Evolutionary conservation across 2,329 filamentous ascomycete species (phyloP), one percentile per base, ranked within the genome.

Genomic region (Nigrograna mackinnonii): DNA sequence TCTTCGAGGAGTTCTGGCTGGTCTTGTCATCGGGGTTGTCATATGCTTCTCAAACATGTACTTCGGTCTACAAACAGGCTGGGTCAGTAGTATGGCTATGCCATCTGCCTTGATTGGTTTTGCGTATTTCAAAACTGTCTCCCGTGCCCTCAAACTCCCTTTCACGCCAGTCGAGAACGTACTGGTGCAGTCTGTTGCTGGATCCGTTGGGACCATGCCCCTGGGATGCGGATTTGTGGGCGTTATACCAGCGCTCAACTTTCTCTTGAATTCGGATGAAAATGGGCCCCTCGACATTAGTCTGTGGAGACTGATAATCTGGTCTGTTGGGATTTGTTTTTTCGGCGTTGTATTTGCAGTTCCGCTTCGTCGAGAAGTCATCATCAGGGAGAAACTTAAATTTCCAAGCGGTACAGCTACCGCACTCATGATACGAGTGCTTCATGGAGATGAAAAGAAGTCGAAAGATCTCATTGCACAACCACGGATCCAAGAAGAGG

Each of bases 11-110:
- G 78, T 97, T 28, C 64, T 83, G 4, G 89, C 89, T 20, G 94
- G 94, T 13, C 76, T 95, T 5, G 74, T 82, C 3, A 94, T 99
- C 50, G 94, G 94, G 30, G 82, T 94, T 4, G 77, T 97, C 41
- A 96, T 97, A 60, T 94, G 89, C 64, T 96, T 96, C 67, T 95
- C 89, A 39, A 99, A 99, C 66, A 96, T 95, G 77, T 99, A 97
- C 69, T 99, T 99, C 66, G 94, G 94, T n/a, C 77, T 99, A 22
- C 94, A 97, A 72, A 95, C 89, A 20, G 85, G 85, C 52, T 88
- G 85, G 85, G 81, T 89, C 26, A 83, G 85, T 59, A 89, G 89
- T 54, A 97, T 99, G 94, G 89, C 90, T 13, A 96, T 99, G 91
- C 94, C 94, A 0, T 89, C 91, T 1, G 94, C 91, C 17, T 75